Evolutionary conservation across 805 yeast genomes (phyloP), one percentile per base, ranked within the genome.

Genomic region (Cyberlindnera suaveolens): DNA sequence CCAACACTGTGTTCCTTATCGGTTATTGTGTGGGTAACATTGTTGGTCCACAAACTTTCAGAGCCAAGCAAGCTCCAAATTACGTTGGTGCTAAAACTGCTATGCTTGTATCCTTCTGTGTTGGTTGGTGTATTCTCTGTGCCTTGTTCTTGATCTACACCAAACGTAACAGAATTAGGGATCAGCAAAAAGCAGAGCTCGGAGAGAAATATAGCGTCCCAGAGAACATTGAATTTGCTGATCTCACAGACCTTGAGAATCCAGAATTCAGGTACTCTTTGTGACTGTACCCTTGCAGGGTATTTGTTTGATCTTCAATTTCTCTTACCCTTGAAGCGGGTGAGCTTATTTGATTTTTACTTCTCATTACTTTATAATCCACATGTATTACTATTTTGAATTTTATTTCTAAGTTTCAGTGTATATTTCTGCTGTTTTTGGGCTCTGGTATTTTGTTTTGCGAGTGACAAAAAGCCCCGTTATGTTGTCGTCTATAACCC

Each of bases 21-120:
- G 82, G 78, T 6, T 85, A 80, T 57, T 77, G 85, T 35, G 74
- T 77, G 38, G 85, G 87, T 14, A 79, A 82, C 58, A 65, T 83
- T 30, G 72, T 81, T 43, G 91, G 90, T 2, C 89, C 93, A 4
- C 88, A 82, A 59, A 70, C 84, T 17, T 85, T 84, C 64, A 70
- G 67, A 47, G 63, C 72, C 0, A 49, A 59, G 6, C 76, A 81
- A 45, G 79, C 78, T 17, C 89, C 89, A 5, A 56, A 61, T 32
- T 85, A 82, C 51, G 62, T 59, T 13, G 72, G 75, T 30, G 84
- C 82, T 4, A 77, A 76, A 48, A 41, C 31, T 14, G 45, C 47
- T 15, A 44, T 47, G 45, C 35, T 43, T 6, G 65, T 70, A 14
- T 35, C 43, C 15, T 41, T 41, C 43, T 37, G 40, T 36, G 34